These are phyloP conservation scores for Ambispora gerdemannii DNA, from an alignment of 192 early-diverging fungal genomes.

Conservation along the genomic window DNA sequence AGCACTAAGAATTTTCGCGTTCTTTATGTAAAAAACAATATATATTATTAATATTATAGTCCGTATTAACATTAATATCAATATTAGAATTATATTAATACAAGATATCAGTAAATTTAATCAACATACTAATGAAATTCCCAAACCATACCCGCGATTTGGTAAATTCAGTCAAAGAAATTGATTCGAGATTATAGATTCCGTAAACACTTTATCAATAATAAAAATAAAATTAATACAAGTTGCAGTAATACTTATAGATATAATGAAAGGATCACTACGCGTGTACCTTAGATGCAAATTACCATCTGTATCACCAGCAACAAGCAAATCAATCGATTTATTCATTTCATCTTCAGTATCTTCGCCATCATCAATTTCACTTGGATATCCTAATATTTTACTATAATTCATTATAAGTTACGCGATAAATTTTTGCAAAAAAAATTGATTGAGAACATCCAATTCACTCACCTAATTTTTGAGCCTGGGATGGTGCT, in stretches of 20 bases:
- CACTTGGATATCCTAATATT: constrained; percentile 1
- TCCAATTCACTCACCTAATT: constrained; percentile 13
- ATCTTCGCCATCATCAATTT: constrained; percentile 2
- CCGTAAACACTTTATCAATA: constrained; percentile 29
- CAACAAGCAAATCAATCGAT: constrained; percentile 28
- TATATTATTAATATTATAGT: too few relatives aligned
- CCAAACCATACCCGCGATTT: constrained; percentile 1
- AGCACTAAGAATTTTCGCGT: constrained; percentile 17
- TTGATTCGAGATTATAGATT: constrained; percentile 28
- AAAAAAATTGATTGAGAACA: not conserved
- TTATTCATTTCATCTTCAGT: constrained; percentile 16
- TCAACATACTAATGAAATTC: not conserved
- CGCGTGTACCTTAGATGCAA: constrained; percentile 30
- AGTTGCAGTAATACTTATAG: not conserved
- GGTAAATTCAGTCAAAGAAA: constrained; percentile 23
- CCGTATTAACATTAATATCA: too few relatives aligned
- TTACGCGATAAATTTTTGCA: not conserved
- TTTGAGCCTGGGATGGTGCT: constrained; percentile 18
- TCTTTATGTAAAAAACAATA: too few relatives aligned
- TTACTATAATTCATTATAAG: constrained; percentile 4
- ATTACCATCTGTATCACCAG: constrained; percentile 28
- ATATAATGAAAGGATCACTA: not conserved
- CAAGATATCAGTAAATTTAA: not conserved
- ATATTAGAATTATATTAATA: too few relatives aligned
- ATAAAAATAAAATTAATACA: not conserved